phyloP scores from a whole-genome alignment of 345 rosid species.

The Gossypium rotundifolium region DNA sequence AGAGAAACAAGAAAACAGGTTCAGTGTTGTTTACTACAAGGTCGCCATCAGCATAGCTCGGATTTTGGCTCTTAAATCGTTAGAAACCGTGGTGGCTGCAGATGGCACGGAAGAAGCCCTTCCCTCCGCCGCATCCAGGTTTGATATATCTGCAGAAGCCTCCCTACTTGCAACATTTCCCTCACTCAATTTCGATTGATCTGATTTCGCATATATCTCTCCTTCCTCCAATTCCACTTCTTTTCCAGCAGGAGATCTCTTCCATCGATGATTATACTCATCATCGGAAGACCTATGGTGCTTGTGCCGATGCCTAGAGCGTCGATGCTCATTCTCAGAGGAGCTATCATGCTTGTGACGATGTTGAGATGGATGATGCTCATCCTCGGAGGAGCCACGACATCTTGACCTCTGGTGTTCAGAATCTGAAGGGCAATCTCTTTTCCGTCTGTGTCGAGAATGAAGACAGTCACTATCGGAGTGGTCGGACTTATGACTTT shows the following conservation, averaged over 20 bases:
- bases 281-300: conserved; percentile 27
- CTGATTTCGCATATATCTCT: conserved; percentile 24
- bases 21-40: conserved; percentile 26
- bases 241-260: conserved; percentile 24
- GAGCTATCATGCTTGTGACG: conserved; percentile 24
- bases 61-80: conserved; percentile 87
- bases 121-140: conserved; percentile 5
- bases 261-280: conserved; percentile 30
- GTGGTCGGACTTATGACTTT: background rate
- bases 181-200: conserved; percentile 34
- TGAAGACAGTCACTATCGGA: conserved; percentile 32
- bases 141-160: conserved; percentile 31
- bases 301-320: conserved; percentile 20
- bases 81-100: conserved; percentile 43
- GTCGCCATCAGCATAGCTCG: conserved; percentile 92
- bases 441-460: conserved; percentile 21
- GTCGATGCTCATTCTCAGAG: conserved; percentile 36
- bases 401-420: background rate
- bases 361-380: conserved; percentile 25
- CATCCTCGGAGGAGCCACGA: conserved; percentile 32
- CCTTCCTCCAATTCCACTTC: conserved; percentile 56
- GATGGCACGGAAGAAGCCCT: conserved; percentile 29
- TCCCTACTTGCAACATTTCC: conserved; percentile 30
- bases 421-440: conserved; percentile 7
- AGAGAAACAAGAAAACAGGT: conserved; percentile 1